These are phyloP conservation scores for Leishmania braziliensis DNA, from an alignment of 208 protist species.

Conservation along the genomic window DNA sequence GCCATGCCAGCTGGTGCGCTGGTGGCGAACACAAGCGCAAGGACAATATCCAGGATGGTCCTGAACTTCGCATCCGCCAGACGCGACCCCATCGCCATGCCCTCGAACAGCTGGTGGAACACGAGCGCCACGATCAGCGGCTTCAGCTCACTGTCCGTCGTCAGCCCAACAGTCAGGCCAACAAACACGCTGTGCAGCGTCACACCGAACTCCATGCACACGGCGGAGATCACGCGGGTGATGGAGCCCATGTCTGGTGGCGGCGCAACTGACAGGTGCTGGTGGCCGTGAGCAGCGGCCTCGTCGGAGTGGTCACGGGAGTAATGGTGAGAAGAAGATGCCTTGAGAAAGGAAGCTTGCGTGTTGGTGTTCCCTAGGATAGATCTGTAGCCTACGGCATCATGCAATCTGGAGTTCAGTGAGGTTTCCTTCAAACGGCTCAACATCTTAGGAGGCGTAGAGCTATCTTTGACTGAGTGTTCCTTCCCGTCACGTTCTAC, in stretches of 20 bases:
- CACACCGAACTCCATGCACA: conserved; percentile 72
- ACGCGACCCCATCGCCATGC: conserved; percentile 64
- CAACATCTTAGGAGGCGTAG: background rate
- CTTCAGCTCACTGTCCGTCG: conserved; percentile 43
- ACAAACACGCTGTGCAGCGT: conserved; percentile 82
- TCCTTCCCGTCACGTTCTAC: background rate
- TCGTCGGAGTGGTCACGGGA: background rate
- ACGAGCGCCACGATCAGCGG: conserved; percentile 56
- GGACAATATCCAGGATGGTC: conserved; percentile 32
- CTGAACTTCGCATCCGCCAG: conserved; percentile 57
- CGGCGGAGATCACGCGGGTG: conserved; percentile 37
- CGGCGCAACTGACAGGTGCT: conserved; percentile 23
- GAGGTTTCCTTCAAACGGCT: background rate
- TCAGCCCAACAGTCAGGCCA: conserved; percentile 56
- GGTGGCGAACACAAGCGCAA: conserved; percentile 48
- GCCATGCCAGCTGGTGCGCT: conserved; percentile 53
- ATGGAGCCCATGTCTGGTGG: conserved; percentile 28
- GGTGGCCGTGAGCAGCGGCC: conserved; percentile 21
- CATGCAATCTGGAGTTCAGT: background rate
- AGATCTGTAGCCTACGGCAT: background rate
- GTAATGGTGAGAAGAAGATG: background rate
- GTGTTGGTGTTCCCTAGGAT: background rate
- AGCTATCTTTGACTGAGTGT: background rate
- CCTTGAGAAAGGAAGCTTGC: background rate
- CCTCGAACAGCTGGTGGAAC: conserved; percentile 82